Conservation (phyloP, 208 protist genomes). For the Lotmaria passim region DNA sequence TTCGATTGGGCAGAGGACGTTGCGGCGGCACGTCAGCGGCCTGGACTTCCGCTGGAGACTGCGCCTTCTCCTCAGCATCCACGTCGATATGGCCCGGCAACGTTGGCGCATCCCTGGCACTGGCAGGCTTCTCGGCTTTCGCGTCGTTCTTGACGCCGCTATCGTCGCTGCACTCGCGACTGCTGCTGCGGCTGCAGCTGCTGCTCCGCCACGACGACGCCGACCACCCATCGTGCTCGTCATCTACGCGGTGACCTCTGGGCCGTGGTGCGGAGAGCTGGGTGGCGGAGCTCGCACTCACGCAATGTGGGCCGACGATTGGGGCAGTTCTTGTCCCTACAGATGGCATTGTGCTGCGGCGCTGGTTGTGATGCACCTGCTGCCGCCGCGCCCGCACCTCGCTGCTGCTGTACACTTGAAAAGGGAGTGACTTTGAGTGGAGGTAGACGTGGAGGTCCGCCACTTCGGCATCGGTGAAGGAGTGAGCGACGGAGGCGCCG, state of each 20-base stretch:
- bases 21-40: background rate
- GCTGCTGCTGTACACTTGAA: slow-evolving; percentile 23
- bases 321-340: background rate
- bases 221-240: slow-evolving; percentile 31
- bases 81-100: background rate
- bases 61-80: background rate
- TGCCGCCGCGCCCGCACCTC: slow-evolving; percentile 22
- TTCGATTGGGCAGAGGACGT: slow-evolving; percentile 9
- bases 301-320: background rate
- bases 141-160: background rate
- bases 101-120: background rate
- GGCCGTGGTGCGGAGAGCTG: background rate
- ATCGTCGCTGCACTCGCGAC: background rate
- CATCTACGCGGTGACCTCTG: background rate
- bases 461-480: slow-evolving; percentile 21
- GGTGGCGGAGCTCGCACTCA: background rate
- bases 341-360: slow-evolving; percentile 14
- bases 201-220: slow-evolving; percentile 38
- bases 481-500: slow-evolving; percentile 19
- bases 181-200: slow-evolving; percentile 12
- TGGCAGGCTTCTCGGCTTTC: background rate
- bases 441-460: slow-evolving; percentile 14
- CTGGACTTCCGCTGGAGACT: background rate
- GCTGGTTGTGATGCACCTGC: slow-evolving; percentile 6
- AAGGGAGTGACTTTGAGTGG: slow-evolving; percentile 4